These are phyloP conservation scores for Massospora cicadina DNA, from an alignment of 371 early-diverging fungal genomes.

Conservation along the genomic window DNA sequence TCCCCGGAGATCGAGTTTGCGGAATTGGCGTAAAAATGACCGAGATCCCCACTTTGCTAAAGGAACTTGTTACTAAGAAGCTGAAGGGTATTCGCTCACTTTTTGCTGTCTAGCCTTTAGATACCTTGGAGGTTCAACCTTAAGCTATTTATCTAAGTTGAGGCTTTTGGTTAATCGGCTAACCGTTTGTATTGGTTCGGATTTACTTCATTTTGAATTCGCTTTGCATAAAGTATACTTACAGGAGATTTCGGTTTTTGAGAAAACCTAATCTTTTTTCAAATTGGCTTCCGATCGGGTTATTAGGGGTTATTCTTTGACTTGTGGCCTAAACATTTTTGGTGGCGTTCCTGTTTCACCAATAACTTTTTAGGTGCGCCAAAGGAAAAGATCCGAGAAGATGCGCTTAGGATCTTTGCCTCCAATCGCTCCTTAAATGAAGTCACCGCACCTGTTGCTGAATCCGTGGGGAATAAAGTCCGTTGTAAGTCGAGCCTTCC, in stretches of 20 bases:
- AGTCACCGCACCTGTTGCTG: slow-evolving; percentile 13
- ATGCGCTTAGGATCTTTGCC: slow-evolving; percentile 46
- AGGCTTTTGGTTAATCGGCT: not conserved
- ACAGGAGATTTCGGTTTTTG: no score
- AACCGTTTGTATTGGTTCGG: not conserved
- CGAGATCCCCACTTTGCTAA: slow-evolving; percentile 30
- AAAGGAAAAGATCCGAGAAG: slow-evolving; percentile 33
- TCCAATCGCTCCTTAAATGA: slow-evolving; percentile 42
- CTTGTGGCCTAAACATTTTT: not conserved
- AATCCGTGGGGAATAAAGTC: no score
- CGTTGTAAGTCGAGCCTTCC: no score
- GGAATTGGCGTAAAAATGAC: slow-evolving; percentile 49
- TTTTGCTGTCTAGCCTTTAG: not conserved
- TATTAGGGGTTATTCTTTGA: not conserved
- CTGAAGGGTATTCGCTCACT: slow-evolving; percentile 18
- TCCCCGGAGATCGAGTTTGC: slow-evolving; percentile 54
- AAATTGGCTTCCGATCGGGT: not conserved
- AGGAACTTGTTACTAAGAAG: slow-evolving; percentile 25
- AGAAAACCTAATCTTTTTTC: no score
- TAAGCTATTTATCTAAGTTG: not conserved
- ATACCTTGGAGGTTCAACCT: not conserved
- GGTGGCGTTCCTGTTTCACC: not conserved
- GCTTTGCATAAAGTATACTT: no score
- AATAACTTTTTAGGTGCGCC: slow-evolving; percentile 21
- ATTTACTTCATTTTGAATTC: not conserved